Evolutionary conservation across 2,329 filamentous ascomycete genomes (phyloP).

Genomic region (Nemania sp.): DNA sequence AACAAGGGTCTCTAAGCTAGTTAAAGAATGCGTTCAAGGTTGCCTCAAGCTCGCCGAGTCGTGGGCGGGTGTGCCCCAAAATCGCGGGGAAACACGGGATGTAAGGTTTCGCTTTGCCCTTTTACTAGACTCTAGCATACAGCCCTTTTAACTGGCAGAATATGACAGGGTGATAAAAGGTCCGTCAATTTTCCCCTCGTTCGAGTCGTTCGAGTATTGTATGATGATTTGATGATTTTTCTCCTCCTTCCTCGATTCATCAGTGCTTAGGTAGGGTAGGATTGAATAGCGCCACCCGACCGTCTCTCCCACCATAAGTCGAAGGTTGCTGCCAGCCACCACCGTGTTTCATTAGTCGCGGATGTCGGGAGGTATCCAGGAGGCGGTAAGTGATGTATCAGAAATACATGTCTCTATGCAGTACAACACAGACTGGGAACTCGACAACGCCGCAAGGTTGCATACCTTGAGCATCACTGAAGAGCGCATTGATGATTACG

Average conservation of each 20-base stretch:
- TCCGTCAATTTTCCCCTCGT: too few species aligned
- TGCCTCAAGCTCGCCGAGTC: not conserved
- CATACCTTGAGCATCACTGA: not conserved
- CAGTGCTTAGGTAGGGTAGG: too few species aligned
- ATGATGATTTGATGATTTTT: too few species aligned
- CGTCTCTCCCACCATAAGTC: too few species aligned
- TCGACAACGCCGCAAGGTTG: constrained; percentile 6
- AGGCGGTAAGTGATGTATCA: not conserved
- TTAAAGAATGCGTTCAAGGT: not conserved
- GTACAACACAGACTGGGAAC: not conserved
- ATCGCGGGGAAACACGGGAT: constrained; percentile 13
- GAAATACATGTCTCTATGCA: constrained; percentile 1
- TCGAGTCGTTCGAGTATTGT: too few species aligned
- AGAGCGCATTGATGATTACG: not conserved
- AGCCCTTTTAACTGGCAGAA: too few species aligned
- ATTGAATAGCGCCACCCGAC: too few species aligned
- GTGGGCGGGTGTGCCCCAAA: constrained; percentile 15
- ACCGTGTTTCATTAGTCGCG: constrained; percentile 4
- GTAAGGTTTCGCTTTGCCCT: too few species aligned
- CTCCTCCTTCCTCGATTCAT: too few species aligned
- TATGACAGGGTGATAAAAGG: too few species aligned
- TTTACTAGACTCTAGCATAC: too few species aligned
- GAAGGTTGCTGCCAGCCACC: too few species aligned
- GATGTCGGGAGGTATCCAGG: not conserved
- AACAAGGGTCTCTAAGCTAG: not conserved